A percentile compares a stretch with the other conserved stretches of the same genome.
Conservation (phyloP, 306 rosid species). For the Neltuma alba region DNA sequence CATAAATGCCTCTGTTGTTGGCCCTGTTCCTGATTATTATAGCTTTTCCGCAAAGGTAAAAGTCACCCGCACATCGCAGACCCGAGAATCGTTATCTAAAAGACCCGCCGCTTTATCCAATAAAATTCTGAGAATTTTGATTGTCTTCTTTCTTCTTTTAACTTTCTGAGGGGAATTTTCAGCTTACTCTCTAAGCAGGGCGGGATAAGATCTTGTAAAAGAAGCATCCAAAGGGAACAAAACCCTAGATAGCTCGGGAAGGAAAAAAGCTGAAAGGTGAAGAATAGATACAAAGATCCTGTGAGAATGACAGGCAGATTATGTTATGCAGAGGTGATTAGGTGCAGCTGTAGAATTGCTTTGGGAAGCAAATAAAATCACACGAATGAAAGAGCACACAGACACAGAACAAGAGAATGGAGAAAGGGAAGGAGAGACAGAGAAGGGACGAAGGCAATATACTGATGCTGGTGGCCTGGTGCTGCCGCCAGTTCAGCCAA, state of each 20-base stretch:
- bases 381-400: constrained; percentile 5
- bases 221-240: constrained; percentile 58
- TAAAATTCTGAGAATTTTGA: constrained; percentile 47
- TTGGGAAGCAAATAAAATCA: constrained; percentile 39
- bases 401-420: neutral
- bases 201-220: constrained; percentile 81
- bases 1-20: constrained; percentile 41
- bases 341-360: constrained; percentile 38
- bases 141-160: constrained; percentile 32
- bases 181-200: constrained; percentile 74
- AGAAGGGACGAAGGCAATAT: neutral
- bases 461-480: constrained; percentile 16
- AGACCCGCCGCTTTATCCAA: constrained; percentile 37
- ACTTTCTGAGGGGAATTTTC: constrained; percentile 38
- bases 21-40: neutral
- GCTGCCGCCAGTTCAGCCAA: constrained; percentile 17
- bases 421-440: neutral
- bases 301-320: constrained; percentile 31
- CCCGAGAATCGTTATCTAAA: constrained; percentile 39
- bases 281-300: constrained; percentile 31
- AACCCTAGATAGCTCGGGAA: constrained; percentile 36
- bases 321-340: neutral
- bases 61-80: constrained; percentile 36
- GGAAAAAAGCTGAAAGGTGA: constrained; percentile 34
- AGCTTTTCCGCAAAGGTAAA: constrained; percentile 30